Percentiles rank a stretch among this genome's conserved stretches.
Conservation (phyloP, 2,329 filamentous ascomycete genomes). For the Penicillium sp. region DNA sequence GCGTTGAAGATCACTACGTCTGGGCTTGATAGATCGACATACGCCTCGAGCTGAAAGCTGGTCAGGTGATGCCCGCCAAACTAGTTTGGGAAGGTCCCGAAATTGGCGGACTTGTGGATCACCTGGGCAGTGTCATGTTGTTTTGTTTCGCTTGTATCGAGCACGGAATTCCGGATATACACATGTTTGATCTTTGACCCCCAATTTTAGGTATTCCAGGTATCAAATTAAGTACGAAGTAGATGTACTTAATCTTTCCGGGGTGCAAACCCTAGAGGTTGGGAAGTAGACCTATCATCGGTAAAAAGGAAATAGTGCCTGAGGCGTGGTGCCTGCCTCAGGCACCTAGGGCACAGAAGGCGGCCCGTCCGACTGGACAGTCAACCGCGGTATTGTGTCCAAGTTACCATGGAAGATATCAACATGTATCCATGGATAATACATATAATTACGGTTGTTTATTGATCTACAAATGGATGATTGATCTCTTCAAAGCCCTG, state of each 20-base stretch:
- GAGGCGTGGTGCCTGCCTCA: no score
- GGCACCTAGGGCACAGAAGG: not conserved
- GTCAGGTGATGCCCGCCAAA: slow-evolving; percentile 2
- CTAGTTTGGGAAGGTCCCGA: slow-evolving; percentile 7
- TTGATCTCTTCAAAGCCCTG: not conserved
- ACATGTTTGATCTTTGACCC: not conserved
- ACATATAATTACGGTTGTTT: slow-evolving; percentile 18
- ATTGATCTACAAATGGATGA: slow-evolving; percentile 7
- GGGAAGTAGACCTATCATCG: not conserved
- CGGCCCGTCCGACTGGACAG: not conserved
- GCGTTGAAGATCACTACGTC: slow-evolving; percentile 4
- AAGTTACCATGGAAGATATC: not conserved
- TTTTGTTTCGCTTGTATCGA: not conserved
- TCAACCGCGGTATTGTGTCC: not conserved
- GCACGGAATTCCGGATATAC: not conserved
- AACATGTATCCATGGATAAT: slow-evolving; percentile 14
- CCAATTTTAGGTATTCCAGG: not conserved
- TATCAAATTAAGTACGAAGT: not conserved
- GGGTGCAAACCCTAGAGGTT: not conserved
- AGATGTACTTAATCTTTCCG: not conserved
- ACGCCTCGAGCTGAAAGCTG: slow-evolving; percentile 1
- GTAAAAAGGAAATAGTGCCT: no score
- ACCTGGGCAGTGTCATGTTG: not conserved
- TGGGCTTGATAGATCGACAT: slow-evolving; percentile 7
- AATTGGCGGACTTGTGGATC: slow-evolving; percentile 3